A percentile compares a stretch with the other conserved stretches of the same genome.
These are phyloP conservation scores for Xylaria cubensis DNA, from an alignment of 495 filamentous ascomycete species.

Conservation along the genomic window DNA sequence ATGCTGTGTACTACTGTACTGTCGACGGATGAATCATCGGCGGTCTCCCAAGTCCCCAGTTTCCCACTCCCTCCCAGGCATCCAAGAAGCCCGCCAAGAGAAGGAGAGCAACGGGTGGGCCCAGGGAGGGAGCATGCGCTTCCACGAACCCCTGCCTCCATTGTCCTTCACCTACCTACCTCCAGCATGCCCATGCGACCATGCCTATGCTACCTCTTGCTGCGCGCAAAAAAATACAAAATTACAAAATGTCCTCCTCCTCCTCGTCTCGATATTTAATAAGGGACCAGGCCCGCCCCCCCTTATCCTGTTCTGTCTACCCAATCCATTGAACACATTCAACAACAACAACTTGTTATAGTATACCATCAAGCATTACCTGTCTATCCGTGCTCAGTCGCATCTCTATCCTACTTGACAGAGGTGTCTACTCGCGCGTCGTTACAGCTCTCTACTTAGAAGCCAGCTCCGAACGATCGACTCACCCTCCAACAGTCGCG, in stretches of 20 bases:
- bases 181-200: not conserved
- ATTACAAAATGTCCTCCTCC: conserved; percentile 29
- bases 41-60: conserved; percentile 7
- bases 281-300: conserved; percentile 20
- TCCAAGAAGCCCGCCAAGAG: conserved; percentile 9
- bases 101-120: not conserved
- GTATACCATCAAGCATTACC: conserved; percentile 9
- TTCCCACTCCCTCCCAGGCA: conserved; percentile 19
- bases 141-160: conserved; percentile 13
- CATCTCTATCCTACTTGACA: conserved; percentile 21
- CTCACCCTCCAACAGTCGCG: conserved; percentile 52
- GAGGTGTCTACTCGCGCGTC: conserved; percentile 5
- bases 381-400: conserved; percentile 37
- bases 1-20: conserved; percentile 32
- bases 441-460: not conserved
- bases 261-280: conserved; percentile 27
- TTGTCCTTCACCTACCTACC: conserved; percentile 12
- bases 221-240: conserved; percentile 27
- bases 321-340: conserved; percentile 22
- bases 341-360: conserved; percentile 18
- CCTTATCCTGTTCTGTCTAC: conserved; percentile 14
- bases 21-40: conserved; percentile 20
- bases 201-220: not conserved
- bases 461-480: conserved; percentile 35
- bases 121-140: conserved; percentile 6